Base-by-base conservation (phyloP, 306 rosid genomes). In the Purshia tridentata region DNA sequence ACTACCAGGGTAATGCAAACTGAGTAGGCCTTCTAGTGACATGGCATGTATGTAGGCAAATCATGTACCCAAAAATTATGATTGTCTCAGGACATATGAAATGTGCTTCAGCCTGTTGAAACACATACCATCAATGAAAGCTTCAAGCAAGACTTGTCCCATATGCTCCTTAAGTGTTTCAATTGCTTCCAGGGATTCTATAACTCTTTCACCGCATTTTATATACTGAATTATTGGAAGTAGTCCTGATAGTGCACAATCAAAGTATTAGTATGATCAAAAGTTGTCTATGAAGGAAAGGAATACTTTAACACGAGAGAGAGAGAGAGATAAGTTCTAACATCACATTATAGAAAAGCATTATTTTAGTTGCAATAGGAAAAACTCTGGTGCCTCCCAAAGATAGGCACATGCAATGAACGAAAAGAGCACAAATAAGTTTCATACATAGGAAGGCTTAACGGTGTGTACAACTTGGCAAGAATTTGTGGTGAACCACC, bases 201-300 rank as follows among this genome's bases (percentile, higher is more conserved):
- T 18, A 70, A 80, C 86, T 75, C 81, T 80, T 78, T 85, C 96
- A 58, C 87, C 91, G 72, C 81, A 81, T 83, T 77, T 86, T 45
- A 89, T 69, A 58, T 78, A 89, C 67, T 81, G 86, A 81, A 93
- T 81, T 71, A 89, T 84, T 57, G 98, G 98, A 76, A 93, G 80
- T 73, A 93, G 77, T 66, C 97, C 98, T 93, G 69, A 52, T 46
- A 50, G 83, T 65, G 78, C 71, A 78, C 56, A 76, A 72, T 69
- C 54, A 49, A 67, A 65, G 64, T 72, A 52, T 69, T 63, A 78
- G 83, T 23, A 52, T 37, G 68, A 51, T 71, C 44, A 76, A 46
- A 69, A 69, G 18, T 72, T 74, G 44, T 73, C 51, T 42, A 2
- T n/a, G 4, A 61, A 41, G 48, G 61, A 73, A 45, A 53, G 20